Conservation (phyloP, 2,329 filamentous ascomycete genomes). For the Ophiostoma novo-ulmi region DNA sequence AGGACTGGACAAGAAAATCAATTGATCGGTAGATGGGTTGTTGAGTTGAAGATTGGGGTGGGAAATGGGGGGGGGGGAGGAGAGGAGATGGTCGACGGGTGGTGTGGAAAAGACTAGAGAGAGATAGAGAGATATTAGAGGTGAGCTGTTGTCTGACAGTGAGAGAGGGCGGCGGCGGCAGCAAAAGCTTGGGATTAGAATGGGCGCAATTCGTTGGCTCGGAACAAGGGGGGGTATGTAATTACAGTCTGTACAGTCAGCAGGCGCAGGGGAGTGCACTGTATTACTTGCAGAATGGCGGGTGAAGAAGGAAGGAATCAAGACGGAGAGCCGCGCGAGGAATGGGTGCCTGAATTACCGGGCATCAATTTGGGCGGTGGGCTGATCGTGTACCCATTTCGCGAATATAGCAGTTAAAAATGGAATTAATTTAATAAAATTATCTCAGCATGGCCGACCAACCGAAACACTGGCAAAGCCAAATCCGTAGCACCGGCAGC, state of each 20-base stretch:
- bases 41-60: slow-evolving; percentile 7
- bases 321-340: background rate
- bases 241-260: slow-evolving; percentile 4
- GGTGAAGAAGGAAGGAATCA: slow-evolving; percentile 22
- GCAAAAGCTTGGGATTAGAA: slow-evolving; percentile 27
- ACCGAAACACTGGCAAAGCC: slow-evolving; percentile 25
- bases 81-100: slow-evolving; percentile 27
- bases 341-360: slow-evolving; percentile 20
- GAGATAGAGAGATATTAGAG: slow-evolving; percentile 18
- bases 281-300: slow-evolving; percentile 6
- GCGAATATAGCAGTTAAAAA: slow-evolving; percentile 20
- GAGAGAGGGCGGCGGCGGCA: slow-evolving; percentile 8
- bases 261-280: background rate
- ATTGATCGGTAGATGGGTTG: slow-evolving; percentile 29
- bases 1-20: slow-evolving; percentile 35
- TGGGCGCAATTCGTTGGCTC: slow-evolving; percentile 28
- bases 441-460: slow-evolving; percentile 24
- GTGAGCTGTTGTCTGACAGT: slow-evolving; percentile 26
- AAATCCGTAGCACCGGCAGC: background rate
- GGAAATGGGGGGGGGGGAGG: slow-evolving; percentile 33
- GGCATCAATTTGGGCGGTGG: slow-evolving; percentile 18
- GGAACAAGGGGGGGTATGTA: slow-evolving; percentile 23
- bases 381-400: slow-evolving; percentile 24
- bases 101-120: slow-evolving; percentile 17
- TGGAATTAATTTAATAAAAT: slow-evolving; percentile 15